phyloP scores from a whole-genome alignment of 305 asterid species.

The Fraxinus dipetala region DNA sequence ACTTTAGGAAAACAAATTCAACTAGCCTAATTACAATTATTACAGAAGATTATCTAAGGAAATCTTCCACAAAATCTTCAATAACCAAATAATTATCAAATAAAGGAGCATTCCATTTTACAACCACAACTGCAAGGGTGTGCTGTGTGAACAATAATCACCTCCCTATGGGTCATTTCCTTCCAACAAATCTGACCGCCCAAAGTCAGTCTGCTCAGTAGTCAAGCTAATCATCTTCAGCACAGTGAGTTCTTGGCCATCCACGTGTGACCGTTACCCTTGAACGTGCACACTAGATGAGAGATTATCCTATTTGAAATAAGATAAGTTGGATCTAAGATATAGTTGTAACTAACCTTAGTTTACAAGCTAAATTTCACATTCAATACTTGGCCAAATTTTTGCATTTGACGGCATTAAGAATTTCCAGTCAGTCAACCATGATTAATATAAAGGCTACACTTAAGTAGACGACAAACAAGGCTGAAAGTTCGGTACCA shows the following conservation, averaged over 20 bases:
- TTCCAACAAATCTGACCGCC: not conserved
- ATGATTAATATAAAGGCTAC: not conserved
- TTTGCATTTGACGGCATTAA: not conserved
- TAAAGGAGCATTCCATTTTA: not conserved
- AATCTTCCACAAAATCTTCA: not conserved
- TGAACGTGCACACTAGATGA: not conserved
- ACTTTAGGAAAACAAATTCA: not conserved
- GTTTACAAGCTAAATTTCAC: not conserved
- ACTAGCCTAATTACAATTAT: not conserved
- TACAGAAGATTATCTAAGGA: not conserved
- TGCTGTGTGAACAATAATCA: not conserved
- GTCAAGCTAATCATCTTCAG: not conserved
- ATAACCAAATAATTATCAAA: not conserved
- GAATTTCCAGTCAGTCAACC: not conserved
- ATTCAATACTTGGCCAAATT: not conserved
- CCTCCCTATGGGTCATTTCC: not conserved
- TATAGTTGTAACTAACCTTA: not conserved
- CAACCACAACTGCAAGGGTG: not conserved
- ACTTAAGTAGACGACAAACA: not conserved
- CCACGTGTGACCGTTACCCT: not conserved
- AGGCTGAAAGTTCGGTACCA: not conserved
- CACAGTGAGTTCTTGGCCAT: not conserved
- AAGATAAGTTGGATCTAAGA: not conserved
- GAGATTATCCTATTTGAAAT: not conserved
- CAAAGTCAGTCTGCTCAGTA: not conserved